Conservation (phyloP, 805 yeast species). For the Wickerhamiella sergipiensis region DNA sequence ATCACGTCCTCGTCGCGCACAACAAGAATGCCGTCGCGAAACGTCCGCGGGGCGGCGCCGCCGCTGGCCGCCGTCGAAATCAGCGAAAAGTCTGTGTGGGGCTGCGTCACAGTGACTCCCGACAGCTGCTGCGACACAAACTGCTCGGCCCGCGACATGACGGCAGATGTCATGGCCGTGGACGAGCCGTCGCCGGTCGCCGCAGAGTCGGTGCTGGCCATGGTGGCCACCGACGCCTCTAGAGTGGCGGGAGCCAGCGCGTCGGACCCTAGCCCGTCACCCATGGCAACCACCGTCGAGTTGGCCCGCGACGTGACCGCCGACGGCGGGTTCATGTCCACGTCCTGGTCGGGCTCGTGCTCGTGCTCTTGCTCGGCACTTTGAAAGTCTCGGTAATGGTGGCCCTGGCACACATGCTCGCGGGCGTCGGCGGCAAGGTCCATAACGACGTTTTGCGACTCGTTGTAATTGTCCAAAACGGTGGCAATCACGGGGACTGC, state of each 20-base stretch:
- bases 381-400: neutral
- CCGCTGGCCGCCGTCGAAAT: neutral
- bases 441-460: neutral
- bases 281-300: neutral
- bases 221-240: neutral
- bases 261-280: neutral
- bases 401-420: neutral
- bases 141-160: neutral
- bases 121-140: neutral
- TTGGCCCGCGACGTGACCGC: neutral
- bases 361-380: neutral
- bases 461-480: conserved; percentile 66
- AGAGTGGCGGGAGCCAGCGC: neutral
- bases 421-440: too few species aligned
- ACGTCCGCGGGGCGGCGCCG: conserved; percentile 25
- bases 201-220: neutral
- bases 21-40: conserved; percentile 57
- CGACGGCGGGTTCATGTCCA: neutral
- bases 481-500: conserved; percentile 85
- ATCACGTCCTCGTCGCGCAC: conserved; percentile 89
- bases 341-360: too few species aligned
- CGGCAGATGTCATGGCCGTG: neutral
- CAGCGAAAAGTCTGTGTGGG: neutral
- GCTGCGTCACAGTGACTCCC: neutral
- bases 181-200: neutral